These are phyloP conservation scores for Stevia rebaudiana DNA, from an alignment of 140 eudicot genomes.

Conservation along the genomic window DNA sequence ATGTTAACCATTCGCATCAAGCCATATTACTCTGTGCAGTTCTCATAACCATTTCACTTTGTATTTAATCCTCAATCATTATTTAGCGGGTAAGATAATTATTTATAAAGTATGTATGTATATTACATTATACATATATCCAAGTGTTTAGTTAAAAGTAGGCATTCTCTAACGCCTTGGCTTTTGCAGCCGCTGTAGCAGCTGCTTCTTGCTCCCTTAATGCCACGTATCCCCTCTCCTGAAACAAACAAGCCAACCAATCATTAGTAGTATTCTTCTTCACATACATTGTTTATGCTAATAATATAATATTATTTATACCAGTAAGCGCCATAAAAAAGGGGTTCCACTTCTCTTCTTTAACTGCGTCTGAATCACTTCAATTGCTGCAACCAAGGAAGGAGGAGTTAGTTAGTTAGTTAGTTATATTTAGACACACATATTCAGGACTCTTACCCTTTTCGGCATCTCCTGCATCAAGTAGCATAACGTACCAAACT, in stretches of 20 bases:
- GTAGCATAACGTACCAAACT: constrained; percentile 58
- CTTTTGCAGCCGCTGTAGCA: constrained; percentile 45
- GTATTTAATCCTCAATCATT: too few species aligned
- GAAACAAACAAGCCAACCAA: not conserved
- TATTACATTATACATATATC: not conserved
- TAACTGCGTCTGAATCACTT: constrained; percentile 58
- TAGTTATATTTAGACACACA: not conserved
- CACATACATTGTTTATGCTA: not conserved
- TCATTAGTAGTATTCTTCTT: not conserved
- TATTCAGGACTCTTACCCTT: constrained; percentile 36
- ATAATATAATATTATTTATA: not conserved
- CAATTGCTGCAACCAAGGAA: constrained; percentile 47
- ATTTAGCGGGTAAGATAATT: too few species aligned
- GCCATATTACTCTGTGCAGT: too few species aligned
- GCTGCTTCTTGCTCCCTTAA: constrained; percentile 58
- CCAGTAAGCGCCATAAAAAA: constrained; percentile 83
- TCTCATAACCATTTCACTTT: too few species aligned
- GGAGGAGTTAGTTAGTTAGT: too few species aligned
- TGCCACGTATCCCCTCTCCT: constrained; percentile 56
- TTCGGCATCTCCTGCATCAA: constrained; percentile 51
- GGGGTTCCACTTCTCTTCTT: constrained; percentile 73
- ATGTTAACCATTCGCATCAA: too few species aligned
- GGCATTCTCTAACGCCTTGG: constrained; percentile 46
- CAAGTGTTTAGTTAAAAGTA: constrained; percentile 30
- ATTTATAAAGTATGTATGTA: too few species aligned